Evolutionary conservation across 805 yeast genomes (phyloP), one percentile per base, ranked within the genome.

Genomic region (Sugiyamaella floridensis): DNA sequence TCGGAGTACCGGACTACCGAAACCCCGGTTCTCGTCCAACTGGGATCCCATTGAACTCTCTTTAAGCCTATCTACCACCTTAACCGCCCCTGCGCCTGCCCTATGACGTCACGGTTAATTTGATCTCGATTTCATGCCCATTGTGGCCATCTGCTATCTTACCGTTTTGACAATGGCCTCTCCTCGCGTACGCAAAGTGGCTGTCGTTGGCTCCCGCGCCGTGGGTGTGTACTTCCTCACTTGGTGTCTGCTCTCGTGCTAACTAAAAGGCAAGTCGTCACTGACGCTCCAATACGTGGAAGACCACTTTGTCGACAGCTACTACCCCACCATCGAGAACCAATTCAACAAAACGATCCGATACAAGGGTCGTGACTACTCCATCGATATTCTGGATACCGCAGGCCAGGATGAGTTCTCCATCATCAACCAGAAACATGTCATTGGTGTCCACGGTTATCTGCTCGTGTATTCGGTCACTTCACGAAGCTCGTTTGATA

Each of bases 391-490:
- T 50, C 72, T 89, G 55, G 97, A 89, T 64, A 89, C 97, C 0
- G 96, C 96, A 0, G 97, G 97, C 7, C 95, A 88, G 71, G 96
- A 89, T 68, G 96, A 89, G 71, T 86, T 83, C 65, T 79, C 88
- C 47, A 80, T 86, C 58, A 78, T 89, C 69, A 86, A 82, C 61
- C 88, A 86, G 67, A 85, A 86, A 60, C 83, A 86, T 51, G 71
- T 87, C 47, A 83, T 85, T 46, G 93, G 90, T 15, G 81, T 86
- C 34, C 93, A 87, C 63, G 97, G 96, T 1, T 86, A 86, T 64
- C 72, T 89, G 44, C 70, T 90, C 43, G 86, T 88, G 45, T 89
- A 87, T 70, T 85, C 92, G 48, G 89, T 89, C 50, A 82, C 87
- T 29, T 84, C 89, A 45, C 72, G 85, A 60, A 79, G 82, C 55